These are phyloP conservation scores for Fraxinus anomala DNA, from an alignment of 257 asterid species.

Conservation along the genomic window DNA sequence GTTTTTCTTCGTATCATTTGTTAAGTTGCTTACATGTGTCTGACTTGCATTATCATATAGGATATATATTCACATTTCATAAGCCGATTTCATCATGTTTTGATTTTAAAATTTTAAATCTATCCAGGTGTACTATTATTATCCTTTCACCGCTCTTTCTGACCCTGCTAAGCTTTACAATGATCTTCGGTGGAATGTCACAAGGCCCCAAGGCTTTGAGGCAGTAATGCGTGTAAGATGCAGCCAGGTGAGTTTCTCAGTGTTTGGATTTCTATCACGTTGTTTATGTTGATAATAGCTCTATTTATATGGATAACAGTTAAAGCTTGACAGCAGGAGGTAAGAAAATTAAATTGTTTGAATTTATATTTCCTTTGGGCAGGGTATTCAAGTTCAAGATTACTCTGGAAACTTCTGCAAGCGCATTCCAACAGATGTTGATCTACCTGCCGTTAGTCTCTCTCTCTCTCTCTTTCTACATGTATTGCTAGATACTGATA, in stretches of 20 bases:
- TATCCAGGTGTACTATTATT: constrained; percentile 78
- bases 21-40: constrained; percentile 6
- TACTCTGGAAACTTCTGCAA: constrained; percentile 89
- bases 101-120: constrained; percentile 15
- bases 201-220: constrained; percentile 97
- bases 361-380: constrained; percentile 19
- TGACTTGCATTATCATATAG: constrained; percentile 9
- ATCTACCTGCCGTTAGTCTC: constrained; percentile 85
- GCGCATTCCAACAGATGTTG: constrained; percentile 97
- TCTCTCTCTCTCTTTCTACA: constrained; percentile 28
- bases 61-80: constrained; percentile 3
- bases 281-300: constrained; percentile 12
- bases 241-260: constrained; percentile 71
- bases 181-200: constrained; percentile 98
- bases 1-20: neutral
- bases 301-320: constrained; percentile 16
- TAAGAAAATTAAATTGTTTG: constrained; percentile 4
- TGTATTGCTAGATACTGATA: neutral
- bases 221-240: constrained; percentile 99
- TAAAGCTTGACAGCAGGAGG: constrained; percentile 17
- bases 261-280: constrained; percentile 22
- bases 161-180: constrained; percentile 92
- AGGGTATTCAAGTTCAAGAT: constrained; percentile 99
- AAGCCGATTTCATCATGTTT: constrained; percentile 19
- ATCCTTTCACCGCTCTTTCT: constrained; percentile 91